Percentiles rank a stretch among this genome's conserved stretches.
Conservation (phyloP, 768 basidiomycete species). For the Tylopilus vinaceipallidus region DNA sequence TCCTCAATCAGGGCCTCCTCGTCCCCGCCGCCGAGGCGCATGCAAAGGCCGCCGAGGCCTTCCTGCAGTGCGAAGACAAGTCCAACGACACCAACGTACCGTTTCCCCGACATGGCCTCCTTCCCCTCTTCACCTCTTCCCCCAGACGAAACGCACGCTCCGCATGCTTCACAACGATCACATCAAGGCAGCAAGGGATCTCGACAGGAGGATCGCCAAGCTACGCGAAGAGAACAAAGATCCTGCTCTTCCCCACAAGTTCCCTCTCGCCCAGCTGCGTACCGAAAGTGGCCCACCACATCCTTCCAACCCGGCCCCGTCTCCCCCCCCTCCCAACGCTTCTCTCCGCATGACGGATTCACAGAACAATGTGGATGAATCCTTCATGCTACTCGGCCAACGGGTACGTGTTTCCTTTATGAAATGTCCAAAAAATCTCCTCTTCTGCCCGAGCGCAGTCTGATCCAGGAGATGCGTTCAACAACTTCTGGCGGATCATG, state of each 20-base stretch:
- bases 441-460: constrained; percentile 40
- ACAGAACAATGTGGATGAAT: constrained; percentile 74
- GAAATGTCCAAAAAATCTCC: too few species aligned
- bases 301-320: constrained; percentile 35
- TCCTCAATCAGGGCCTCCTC: constrained; percentile 60
- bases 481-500: constrained; percentile 86
- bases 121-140: not conserved
- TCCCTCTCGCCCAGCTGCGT: constrained; percentile 23
- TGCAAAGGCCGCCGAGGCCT: constrained; percentile 72
- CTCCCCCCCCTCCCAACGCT: constrained; percentile 43
- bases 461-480: constrained; percentile 84
- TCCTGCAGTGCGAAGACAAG: constrained; percentile 68
- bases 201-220: constrained; percentile 69
- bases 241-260: constrained; percentile 67
- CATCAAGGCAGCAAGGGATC: constrained; percentile 63
- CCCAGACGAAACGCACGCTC: constrained; percentile 74
- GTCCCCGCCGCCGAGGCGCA: constrained; percentile 75
- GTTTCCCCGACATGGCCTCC: constrained; percentile 23
- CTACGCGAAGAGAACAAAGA: constrained; percentile 76
- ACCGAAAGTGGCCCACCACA: constrained; percentile 23
- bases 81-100: constrained; percentile 72
- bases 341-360: constrained; percentile 43
- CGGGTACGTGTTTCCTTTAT: constrained; percentile 42
- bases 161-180: constrained; percentile 77
- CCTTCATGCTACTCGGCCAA: constrained; percentile 86